Conservation (phyloP, 2,329 filamentous ascomycete species). For the Penicillium sp. region DNA sequence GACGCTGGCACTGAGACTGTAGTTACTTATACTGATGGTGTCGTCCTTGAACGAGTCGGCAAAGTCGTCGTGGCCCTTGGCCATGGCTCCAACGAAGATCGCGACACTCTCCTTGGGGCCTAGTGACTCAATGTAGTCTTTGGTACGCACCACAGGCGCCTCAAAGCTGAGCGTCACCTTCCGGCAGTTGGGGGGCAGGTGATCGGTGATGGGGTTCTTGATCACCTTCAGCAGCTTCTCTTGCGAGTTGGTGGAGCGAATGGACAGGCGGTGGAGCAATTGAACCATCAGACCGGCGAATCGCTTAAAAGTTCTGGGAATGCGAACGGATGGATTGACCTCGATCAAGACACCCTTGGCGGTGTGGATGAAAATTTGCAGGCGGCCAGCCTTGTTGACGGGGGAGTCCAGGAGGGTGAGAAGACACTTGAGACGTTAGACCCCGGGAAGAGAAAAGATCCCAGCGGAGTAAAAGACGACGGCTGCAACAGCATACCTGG, state of each 20-base stretch:
- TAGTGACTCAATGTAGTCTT: slow-evolving; percentile 81
- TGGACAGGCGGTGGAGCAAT: slow-evolving; percentile 89
- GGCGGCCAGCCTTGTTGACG: slow-evolving; percentile 95
- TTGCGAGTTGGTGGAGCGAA: slow-evolving; percentile 92
- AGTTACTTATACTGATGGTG: slow-evolving; percentile 97
- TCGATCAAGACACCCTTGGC: slow-evolving; percentile 96
- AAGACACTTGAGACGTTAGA: slow-evolving; percentile 78
- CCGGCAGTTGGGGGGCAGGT: slow-evolving; percentile 92
- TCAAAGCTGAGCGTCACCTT: slow-evolving; percentile 98
- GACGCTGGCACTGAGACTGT: slow-evolving; percentile 93
- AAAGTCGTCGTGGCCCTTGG: slow-evolving; percentile 93
- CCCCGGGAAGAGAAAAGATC: background rate
- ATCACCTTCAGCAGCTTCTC: slow-evolving; percentile 98
- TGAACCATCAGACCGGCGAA: slow-evolving; percentile 99
- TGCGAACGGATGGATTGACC: slow-evolving; percentile 95
- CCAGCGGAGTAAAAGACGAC: slow-evolving; percentile 2
- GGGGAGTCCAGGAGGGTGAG: slow-evolving; percentile 96
- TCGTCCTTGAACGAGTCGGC: slow-evolving; percentile 93
- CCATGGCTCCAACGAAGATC: slow-evolving; percentile 98
- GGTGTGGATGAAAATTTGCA: slow-evolving; percentile 98
- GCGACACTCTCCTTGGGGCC: slow-evolving; percentile 86
- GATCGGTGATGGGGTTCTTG: slow-evolving; percentile 95
- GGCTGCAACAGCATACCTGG: slow-evolving; percentile 64
- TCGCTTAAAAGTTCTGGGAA: slow-evolving; percentile 96
- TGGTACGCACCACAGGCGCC: slow-evolving; percentile 76